Percentiles rank a stretch among this genome's conserved stretches.
phyloP scores from a whole-genome alignment of 2,329 filamentous ascomycete genomes.

The Paraphoma sp. region DNA sequence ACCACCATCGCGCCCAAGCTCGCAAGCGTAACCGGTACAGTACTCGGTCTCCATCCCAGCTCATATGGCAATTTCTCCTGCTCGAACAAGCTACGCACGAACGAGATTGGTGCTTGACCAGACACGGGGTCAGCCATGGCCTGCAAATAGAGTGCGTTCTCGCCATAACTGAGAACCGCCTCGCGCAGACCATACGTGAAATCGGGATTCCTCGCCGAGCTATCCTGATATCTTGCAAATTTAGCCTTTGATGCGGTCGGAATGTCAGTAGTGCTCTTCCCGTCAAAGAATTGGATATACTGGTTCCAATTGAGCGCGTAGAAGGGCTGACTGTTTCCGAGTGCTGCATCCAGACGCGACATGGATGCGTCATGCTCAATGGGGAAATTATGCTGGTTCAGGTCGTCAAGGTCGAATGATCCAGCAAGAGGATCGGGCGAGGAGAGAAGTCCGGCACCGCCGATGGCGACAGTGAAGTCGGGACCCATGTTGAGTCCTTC shows the following conservation, averaged over 20 bases:
- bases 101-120: conserved; percentile 15
- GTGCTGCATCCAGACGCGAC: conserved; percentile 20
- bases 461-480: conserved; percentile 21
- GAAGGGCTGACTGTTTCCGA: conserved; percentile 17
- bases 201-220: conserved; percentile 12
- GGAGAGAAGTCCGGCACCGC: conserved; percentile 17
- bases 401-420: conserved; percentile 23
- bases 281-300: conserved; percentile 18
- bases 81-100: conserved; percentile 20
- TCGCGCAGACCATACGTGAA: conserved; percentile 18
- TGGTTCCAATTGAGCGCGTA: conserved; percentile 17
- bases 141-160: conserved; percentile 21
- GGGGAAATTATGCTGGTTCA: conserved; percentile 25
- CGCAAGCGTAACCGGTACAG: conserved; percentile 15
- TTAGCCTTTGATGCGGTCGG: conserved; percentile 16
- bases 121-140: conserved; percentile 11
- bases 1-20: conserved; percentile 20
- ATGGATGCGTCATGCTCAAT: conserved; percentile 29
- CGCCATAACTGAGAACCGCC: conserved; percentile 19
- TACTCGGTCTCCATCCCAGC: conserved; percentile 21
- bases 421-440: conserved; percentile 18
- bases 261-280: conserved; percentile 14
- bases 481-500: conserved; percentile 23
- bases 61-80: conserved; percentile 20
- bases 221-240: conserved; percentile 15